Base-by-base conservation (phyloP, 2,329 filamentous ascomycete species). In the Fusarium mundagurra region DNA sequence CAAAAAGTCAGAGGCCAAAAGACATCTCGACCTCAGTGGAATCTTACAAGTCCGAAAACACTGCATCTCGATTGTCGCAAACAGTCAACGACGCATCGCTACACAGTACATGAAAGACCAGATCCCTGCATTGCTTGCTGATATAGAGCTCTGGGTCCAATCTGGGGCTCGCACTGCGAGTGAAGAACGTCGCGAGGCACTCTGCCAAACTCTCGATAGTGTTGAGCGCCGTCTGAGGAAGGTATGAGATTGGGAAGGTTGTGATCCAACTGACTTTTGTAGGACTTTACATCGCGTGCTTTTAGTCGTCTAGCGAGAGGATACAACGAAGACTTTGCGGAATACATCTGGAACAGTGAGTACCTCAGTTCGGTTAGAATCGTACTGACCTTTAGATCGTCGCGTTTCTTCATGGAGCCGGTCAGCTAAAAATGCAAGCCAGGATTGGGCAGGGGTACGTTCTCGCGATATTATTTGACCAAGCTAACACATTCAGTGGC, bases 41-140 rank as follows among this genome's bases (percentile, higher is more conserved):
- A 85, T 87, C 45, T 20, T 85, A 0, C 72, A 76, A 7, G 64
- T 87, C 1, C 82, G 86, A 5, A 80, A 79, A 53, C 80, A 87
- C 67, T 87, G 86, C 76, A 82, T 86, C 55, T 80, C 82, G 4
- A 82, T 87, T 12, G 83, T 88, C 4, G 84, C 83, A 9, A 78
- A 85, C 4, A 84, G 81, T 47, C 85, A 85, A 69, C 79, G 82
- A 31, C 79, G 77, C 4, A 77, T 79, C 8, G 83, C 82, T 0
- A 80, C 31, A 11, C 74, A 76, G 12, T 87, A 84, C 60, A 83
- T 87, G 57, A 71, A 77, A 5, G 77, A 85, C 33, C 77, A 84
- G 20, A 82, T 88, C 18, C 83, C 84, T 1, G 82, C 81, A 0
- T 75, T 88, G 6, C 70, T 87, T 3, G 81, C 80, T 24, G 81